phyloP scores from a whole-genome alignment of 2,329 filamentous ascomycete species.

The Talaromyces marneffei region DNA sequence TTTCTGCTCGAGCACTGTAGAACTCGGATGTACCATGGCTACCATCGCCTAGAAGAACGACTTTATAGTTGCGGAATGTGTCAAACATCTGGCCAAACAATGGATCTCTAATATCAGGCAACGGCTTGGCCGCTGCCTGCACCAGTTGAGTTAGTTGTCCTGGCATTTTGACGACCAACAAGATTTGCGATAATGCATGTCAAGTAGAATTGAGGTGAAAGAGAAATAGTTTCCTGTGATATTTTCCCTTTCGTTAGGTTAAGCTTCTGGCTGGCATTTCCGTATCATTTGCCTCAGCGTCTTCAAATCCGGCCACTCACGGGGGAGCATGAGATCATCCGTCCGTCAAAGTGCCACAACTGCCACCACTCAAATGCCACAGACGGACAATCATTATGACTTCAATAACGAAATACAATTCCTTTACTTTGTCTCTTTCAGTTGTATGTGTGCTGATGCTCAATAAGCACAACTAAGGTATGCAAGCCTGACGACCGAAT shows the following conservation, averaged over 20 bases:
- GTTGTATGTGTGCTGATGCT: not conserved
- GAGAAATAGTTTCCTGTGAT: not conserved
- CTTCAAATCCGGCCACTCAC: conserved; percentile 4
- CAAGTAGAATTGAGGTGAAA: not conserved
- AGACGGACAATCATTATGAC: conserved; percentile 10
- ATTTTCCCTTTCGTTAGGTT: not conserved
- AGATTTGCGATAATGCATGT: not conserved
- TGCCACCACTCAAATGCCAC: not conserved
- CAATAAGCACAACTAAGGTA: conserved; percentile 13
- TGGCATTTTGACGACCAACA: conserved; percentile 14
- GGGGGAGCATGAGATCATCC: conserved; percentile 12
- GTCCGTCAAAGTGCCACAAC: conserved; percentile 13
- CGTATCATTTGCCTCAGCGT: conserved; percentile 7
- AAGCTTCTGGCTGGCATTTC: not conserved
- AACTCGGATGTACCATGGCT: conserved; percentile 53
- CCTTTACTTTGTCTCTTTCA: not conserved
- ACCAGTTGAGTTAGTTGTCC: conserved; percentile 30
- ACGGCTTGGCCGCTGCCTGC: conserved; percentile 30
- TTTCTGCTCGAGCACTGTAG: conserved; percentile 47
- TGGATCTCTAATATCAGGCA: conserved; percentile 31
- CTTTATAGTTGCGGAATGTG: conserved; percentile 32
- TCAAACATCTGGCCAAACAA: conserved; percentile 40
- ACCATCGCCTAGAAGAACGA: conserved; percentile 44
- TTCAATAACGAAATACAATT: not conserved
- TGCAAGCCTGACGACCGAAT: conserved; percentile 12